Base-by-base conservation (phyloP, 179 eudicot genomes). In the Pouteria campechiana region DNA sequence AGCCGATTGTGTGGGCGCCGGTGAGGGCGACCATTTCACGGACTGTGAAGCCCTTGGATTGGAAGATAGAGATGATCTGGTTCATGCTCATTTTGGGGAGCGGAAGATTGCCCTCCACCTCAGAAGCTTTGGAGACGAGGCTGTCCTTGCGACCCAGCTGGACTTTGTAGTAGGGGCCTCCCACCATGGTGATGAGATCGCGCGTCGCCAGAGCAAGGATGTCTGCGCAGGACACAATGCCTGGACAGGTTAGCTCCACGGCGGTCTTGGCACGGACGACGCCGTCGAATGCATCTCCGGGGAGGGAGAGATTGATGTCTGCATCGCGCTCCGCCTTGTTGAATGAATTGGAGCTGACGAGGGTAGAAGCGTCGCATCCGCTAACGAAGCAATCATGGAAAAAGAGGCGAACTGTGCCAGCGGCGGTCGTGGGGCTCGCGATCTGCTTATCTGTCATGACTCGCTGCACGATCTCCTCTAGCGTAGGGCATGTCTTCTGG, bases 1-100 rank as follows among this genome's bases (percentile, higher is more conserved):
- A 72, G 0, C 74, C 78, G 12, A 72, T 67, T 0, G 78, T 72
- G 54, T 67, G 78, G 2, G 78, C 78, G 0, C 78, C 78, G 7
- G 61, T 23, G 25, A 72, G 7, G 6, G 70, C 78, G 5, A 72
- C 78, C 68, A 60, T 72, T 53, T 72, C 78, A 33, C 60, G 74
- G 4, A 56, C 28, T 0, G 78, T 15, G 22, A 72, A 67, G 1
- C 74, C 74, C 31, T 35, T 60, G 1, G 58, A 38, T 1, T 33
- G 17, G 61, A 72, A 72, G 10, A 72, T 31, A 5, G 39, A 25
- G 21, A 72, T 59, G 20, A 68, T 23, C 4, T 59, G 54, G 2
- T 20, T 15, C 57, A 72, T 56, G 5, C 70, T 16, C 74, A 63
- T 67, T 1, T 57, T 32, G 14, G 78, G 61, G 28, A 18, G 17